Evolutionary conservation across 805 yeast species (phyloP).

Genomic region (Sugiyamaella qingdaonensis): DNA sequence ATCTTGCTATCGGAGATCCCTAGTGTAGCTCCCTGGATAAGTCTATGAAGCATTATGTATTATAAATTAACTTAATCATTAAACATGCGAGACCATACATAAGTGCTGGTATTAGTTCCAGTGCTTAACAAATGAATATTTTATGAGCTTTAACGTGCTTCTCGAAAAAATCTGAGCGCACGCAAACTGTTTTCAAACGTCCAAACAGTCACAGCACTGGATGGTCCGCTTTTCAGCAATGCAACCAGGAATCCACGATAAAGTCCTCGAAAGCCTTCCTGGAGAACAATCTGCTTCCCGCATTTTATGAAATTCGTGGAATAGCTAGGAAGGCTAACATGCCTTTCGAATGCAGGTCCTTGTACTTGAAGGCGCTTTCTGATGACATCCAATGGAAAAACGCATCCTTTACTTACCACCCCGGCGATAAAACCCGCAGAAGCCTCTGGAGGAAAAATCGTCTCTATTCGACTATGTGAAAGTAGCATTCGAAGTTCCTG

Average conservation of each 20-base stretch:
- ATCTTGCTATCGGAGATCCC: neutral
- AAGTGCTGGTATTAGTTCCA: neutral
- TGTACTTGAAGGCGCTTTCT: conserved; percentile 73
- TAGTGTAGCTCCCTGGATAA: neutral
- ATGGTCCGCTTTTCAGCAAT: conserved; percentile 72
- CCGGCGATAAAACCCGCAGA: conserved; percentile 76
- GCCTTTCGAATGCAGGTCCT: conserved; percentile 27
- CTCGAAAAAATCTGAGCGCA: conserved; percentile 10
- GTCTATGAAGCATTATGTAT: neutral
- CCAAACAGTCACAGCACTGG: conserved; percentile 57
- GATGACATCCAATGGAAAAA: conserved; percentile 84
- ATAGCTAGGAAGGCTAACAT: conserved; percentile 21
- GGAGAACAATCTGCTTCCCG: conserved; percentile 38
- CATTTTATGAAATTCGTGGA: conserved; percentile 26
- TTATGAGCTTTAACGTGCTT: neutral
- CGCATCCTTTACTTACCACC: conserved; percentile 59
- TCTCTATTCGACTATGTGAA: neutral
- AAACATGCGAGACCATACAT: neutral
- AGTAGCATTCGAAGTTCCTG: conserved; percentile 42
- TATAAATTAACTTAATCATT: neutral
- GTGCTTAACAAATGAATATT: no score
- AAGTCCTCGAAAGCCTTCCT: conserved; percentile 63
- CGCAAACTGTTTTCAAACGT: conserved; percentile 46
- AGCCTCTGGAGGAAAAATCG: conserved; percentile 39
- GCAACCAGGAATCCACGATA: conserved; percentile 71